Evolutionary conservation across 768 basidiomycete genomes (phyloP), one percentile per base, ranked within the genome.

Genomic region (Trametes punicea): DNA sequence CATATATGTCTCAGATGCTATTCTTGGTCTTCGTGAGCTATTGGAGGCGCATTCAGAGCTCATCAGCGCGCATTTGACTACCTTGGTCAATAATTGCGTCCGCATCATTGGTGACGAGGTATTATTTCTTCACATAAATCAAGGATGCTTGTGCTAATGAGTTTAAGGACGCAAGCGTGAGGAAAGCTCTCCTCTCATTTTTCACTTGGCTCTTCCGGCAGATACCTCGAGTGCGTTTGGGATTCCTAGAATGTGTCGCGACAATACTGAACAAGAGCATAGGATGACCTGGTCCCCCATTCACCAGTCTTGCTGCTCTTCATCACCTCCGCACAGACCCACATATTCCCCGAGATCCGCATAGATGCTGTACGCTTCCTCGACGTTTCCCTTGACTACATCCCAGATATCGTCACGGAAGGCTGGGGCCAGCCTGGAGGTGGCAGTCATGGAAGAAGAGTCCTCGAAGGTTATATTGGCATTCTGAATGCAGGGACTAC

Each of bases 341-440:
- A 95, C 64, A 96, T 98, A 44, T 97, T 94, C 69, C 94, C 94
- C 20, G 93, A 96, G 69, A 93, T 98, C 57, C 82, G 93, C 15
- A 80, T 98, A 34, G 95, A 98, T 66, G 91, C 93, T 3, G 77
- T 96, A 51, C 84, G 86, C 11, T 83, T 93, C 62, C 71, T 98
- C 39, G 81, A 89, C 63, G 67, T 95, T 21, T 77, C 93, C 36
- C 76, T 97, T 3, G 83, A 87, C 33, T 65, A 75, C 56, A 81
- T 88, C 4, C 93, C 94, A 9, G 76, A 77, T 38, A 72, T 77
- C 7, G 82, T 93, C 4, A 79, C 86, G 3, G 73, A 74, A 48
- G 84, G 86, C 7, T 95, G 90, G 89, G 77, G 78, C 41, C 74
- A 77, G 53, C 20, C 25, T 4, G 70, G 66, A n/a, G 74, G 70